These are phyloP conservation scores for Parathielavia hyrcaniae DNA, from an alignment of 495 filamentous ascomycete genomes.

Conservation along the genomic window DNA sequence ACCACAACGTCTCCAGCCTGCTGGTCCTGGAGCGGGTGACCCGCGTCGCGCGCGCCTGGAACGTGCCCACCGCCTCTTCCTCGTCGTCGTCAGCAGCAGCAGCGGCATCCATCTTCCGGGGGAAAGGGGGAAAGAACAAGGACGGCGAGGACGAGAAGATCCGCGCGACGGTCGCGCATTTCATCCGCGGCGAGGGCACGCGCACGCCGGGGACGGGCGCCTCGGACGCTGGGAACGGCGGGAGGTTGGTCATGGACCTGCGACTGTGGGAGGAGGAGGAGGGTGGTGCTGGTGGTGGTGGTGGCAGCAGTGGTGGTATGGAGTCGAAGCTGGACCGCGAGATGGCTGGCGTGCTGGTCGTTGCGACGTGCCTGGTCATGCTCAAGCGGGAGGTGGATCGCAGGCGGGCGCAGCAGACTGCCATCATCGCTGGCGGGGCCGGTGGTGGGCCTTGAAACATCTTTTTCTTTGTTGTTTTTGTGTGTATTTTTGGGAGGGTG, in stretches of 20 bases:
- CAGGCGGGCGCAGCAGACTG: slow-evolving; percentile 42
- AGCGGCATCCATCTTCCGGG: too few species aligned
- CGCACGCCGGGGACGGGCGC: slow-evolving; percentile 39
- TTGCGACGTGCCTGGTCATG: slow-evolving; percentile 50
- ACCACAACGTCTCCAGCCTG: slow-evolving; percentile 24
- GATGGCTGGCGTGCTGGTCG: slow-evolving; percentile 42
- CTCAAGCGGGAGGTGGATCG: slow-evolving; percentile 55
- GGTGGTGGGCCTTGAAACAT: neutral
- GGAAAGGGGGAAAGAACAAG: neutral
- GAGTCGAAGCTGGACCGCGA: slow-evolving; percentile 23
- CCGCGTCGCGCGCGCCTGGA: slow-evolving; percentile 5
- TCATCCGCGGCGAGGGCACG: slow-evolving; percentile 40
- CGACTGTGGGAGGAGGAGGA: slow-evolving; percentile 18
- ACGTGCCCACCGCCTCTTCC: neutral
- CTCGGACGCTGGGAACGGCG: slow-evolving; percentile 48
- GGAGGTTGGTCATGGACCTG: slow-evolving; percentile 42
- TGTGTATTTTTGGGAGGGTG: neutral
- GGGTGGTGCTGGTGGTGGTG: slow-evolving; percentile 6
- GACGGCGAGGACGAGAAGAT: slow-evolving; percentile 18
- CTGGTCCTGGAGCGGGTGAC: slow-evolving; percentile 36
- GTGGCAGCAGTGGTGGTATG: slow-evolving; percentile 11
- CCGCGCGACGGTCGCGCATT: slow-evolving; percentile 37
- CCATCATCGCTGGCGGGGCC: slow-evolving; percentile 32
- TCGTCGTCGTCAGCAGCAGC: slow-evolving; percentile 9
- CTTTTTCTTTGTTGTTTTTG: neutral